Conservation (phyloP, 2,329 filamentous ascomycete genomes). For the Venturia aucupariae region DNA sequence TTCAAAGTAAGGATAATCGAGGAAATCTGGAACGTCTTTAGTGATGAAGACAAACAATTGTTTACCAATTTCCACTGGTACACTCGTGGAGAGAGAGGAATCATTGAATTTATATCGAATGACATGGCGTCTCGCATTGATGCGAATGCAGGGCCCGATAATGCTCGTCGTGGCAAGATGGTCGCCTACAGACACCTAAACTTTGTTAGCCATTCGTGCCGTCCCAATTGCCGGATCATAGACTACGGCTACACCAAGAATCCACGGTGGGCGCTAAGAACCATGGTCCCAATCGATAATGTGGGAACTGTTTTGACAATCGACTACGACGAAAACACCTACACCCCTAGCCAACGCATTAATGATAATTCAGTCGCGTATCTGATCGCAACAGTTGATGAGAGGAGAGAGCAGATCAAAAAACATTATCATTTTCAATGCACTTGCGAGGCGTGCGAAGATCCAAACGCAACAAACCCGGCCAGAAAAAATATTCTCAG, state of each 20-base stretch:
- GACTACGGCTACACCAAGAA: background rate
- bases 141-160: background rate
- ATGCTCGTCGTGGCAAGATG: background rate
- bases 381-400: background rate
- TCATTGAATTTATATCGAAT: background rate
- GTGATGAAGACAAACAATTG: background rate
- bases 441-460: background rate
- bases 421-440: background rate
- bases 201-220: background rate
- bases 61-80: background rate
- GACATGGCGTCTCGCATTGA: background rate
- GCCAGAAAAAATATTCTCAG: background rate
- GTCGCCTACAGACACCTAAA: background rate
- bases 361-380: background rate
- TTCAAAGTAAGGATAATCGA: background rate
- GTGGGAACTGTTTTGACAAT: background rate
- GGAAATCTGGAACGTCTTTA: background rate
- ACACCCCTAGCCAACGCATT: background rate
- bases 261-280: background rate
- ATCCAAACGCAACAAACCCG: background rate
- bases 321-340: background rate
- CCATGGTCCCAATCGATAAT: background rate
- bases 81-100: background rate
- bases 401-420: background rate
- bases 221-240: background rate